Evolutionary conservation across 768 basidiomycete species (phyloP).

Genomic region (Leccinum sublutescens): DNA sequence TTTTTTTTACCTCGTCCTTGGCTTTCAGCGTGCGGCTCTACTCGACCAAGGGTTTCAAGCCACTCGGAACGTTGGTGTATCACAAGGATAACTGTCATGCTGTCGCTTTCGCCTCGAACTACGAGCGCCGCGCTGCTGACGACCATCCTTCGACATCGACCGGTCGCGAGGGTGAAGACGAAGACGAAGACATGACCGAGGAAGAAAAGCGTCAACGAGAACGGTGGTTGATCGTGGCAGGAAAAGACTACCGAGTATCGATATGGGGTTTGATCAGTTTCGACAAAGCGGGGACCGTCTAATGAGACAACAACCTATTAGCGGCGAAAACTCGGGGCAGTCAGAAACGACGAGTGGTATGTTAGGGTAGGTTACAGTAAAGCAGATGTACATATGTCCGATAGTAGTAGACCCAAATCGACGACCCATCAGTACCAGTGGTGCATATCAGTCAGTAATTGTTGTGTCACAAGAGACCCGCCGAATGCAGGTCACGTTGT

Average conservation of each 20-base stretch:
- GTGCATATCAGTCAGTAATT: constrained; percentile 3
- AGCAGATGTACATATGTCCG: constrained; percentile 6
- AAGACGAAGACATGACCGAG: too few relatives aligned
- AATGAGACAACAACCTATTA: neutral
- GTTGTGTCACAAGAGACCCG: constrained; percentile 47
- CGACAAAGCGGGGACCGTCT: constrained; percentile 7
- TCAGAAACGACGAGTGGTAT: constrained; percentile 5
- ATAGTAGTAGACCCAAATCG: neutral
- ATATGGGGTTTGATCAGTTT: constrained; percentile 64
- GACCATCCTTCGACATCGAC: too few relatives aligned
- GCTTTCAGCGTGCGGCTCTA: too few relatives aligned
- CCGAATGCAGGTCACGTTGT: constrained; percentile 48
- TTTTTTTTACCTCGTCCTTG: too few relatives aligned
- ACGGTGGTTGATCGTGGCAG: constrained; percentile 63
- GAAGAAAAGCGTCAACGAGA: too few relatives aligned
- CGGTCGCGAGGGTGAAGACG: too few relatives aligned
- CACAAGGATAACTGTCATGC: too few relatives aligned
- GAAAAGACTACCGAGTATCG: constrained; percentile 67
- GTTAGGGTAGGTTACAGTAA: constrained; percentile 15
- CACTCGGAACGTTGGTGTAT: too few relatives aligned
- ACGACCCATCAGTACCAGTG: neutral
- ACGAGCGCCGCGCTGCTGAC: too few relatives aligned
- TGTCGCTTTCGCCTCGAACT: too few relatives aligned
- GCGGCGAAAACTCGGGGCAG: neutral
- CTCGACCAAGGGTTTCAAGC: too few relatives aligned